These are phyloP conservation scores for Sclerotinia glacialis DNA, from an alignment of 2,329 filamentous ascomycete genomes.

Conservation along the genomic window DNA sequence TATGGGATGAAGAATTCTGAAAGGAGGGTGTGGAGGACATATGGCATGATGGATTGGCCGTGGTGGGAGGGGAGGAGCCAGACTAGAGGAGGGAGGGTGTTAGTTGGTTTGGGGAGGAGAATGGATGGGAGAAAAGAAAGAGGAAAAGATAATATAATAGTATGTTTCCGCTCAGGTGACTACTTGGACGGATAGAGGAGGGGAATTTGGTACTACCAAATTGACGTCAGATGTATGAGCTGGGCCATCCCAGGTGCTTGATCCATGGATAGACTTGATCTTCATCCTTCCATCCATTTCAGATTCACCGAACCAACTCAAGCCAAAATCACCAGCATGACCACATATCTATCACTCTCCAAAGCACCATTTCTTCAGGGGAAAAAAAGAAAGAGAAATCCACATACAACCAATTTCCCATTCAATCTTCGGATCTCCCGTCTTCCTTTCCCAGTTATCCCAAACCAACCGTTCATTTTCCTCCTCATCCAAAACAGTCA, in stretches of 20 bases:
- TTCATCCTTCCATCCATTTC: not conserved
- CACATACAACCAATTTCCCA: conserved; percentile 21
- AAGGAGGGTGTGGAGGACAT: conserved; percentile 14
- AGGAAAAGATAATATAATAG: too few relatives aligned
- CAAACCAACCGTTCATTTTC: not conserved
- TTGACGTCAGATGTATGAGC: not conserved
- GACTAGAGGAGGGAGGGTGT: not conserved
- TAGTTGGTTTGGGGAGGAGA: not conserved
- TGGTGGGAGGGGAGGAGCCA: conserved; percentile 21
- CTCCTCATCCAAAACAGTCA: not conserved
- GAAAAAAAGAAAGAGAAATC: not conserved
- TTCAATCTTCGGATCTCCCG: conserved; percentile 5
- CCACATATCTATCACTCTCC: too few relatives aligned
- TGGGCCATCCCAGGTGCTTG: too few relatives aligned
- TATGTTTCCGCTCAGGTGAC: not conserved
- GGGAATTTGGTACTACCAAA: not conserved
- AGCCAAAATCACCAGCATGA: not conserved
- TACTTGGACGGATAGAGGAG: not conserved
- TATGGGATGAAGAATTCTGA: conserved; percentile 22
- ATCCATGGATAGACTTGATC: not conserved
- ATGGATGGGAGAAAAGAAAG: not conserved
- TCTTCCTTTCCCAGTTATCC: not conserved
- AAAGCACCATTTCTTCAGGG: not conserved
- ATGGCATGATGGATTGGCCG: conserved; percentile 21
- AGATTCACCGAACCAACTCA: not conserved